Percentiles rank a stretch among this genome's conserved stretches.
These are phyloP conservation scores for Talaromyces proteolyticus DNA, from an alignment of 495 filamentous ascomycete genomes.

Conservation along the genomic window DNA sequence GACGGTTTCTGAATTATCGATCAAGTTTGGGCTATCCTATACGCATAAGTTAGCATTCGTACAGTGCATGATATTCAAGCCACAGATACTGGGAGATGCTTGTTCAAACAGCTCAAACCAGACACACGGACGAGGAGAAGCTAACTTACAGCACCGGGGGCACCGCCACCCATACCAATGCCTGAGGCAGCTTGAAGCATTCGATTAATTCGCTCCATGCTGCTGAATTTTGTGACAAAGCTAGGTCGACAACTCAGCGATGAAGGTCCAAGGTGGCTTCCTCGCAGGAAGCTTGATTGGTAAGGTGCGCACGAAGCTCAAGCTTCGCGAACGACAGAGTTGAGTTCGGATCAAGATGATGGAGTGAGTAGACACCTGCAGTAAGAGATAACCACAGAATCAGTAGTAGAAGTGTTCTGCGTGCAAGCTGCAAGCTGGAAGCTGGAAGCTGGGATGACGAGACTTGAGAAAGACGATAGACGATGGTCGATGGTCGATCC, in stretches of 20 bases:
- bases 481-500: conserved; percentile 1
- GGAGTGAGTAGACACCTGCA: not conserved
- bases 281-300: conserved; percentile 27
- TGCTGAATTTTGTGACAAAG: conserved; percentile 10
- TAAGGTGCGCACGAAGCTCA: conserved; percentile 2
- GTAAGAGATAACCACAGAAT: not conserved
- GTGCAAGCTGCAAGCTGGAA: no score
- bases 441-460: no score
- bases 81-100: no score
- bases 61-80: no score
- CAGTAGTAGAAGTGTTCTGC: not conserved
- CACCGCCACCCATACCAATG: conserved; percentile 65
- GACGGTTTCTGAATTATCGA: conserved; percentile 99
- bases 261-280: conserved; percentile 25
- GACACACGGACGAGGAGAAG: conserved; percentile 8
- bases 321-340: not conserved
- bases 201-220: conserved; percentile 84
- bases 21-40: conserved; percentile 79
- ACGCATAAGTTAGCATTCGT: conserved; percentile 6
- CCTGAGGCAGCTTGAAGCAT: conserved; percentile 75
- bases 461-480: not conserved
- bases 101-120: no score
- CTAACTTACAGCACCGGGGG: conserved; percentile 70
- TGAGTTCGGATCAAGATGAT: not conserved
- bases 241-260: conserved; percentile 10